Evolutionary conservation across 371 early-diverging fungal genomes (phyloP).

Genomic region (Catenaria anguillulae): DNA sequence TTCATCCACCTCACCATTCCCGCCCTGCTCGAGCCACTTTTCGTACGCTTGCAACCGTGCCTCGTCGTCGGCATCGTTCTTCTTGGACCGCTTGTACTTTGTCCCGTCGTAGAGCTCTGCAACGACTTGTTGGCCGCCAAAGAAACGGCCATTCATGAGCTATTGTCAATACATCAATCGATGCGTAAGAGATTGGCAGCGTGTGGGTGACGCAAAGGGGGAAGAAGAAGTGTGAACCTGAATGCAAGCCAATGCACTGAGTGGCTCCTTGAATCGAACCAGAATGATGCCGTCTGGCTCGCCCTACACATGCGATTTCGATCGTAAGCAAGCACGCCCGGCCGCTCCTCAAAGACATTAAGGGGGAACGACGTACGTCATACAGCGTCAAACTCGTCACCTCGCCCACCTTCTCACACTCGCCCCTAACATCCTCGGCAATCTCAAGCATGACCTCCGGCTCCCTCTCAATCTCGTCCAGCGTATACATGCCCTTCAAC

Average conservation of each 20-base stretch:
- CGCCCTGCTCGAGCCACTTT: constrained; percentile 54
- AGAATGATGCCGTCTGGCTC: constrained; percentile 71
- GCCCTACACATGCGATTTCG: constrained; percentile 8
- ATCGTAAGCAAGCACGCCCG: not conserved
- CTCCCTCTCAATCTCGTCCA: constrained; percentile 74
- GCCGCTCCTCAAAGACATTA: constrained; percentile 4
- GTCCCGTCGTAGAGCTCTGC: constrained; percentile 72
- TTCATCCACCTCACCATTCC: too few species aligned
- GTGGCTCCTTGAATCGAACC: constrained; percentile 67
- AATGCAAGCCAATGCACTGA: constrained; percentile 64
- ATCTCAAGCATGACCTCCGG: constrained; percentile 73
- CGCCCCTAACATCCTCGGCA: constrained; percentile 80
- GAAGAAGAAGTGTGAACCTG: constrained; percentile 31
- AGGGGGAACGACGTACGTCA: constrained; percentile 44
- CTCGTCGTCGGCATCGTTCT: constrained; percentile 44
- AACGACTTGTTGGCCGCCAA: constrained; percentile 66
- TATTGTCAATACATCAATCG: constrained; percentile 16
- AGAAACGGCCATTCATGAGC: constrained; percentile 80
- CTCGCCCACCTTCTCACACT: constrained; percentile 82
- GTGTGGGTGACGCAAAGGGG: not conserved
- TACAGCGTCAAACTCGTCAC: constrained; percentile 79
- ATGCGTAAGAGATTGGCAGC: too few species aligned
- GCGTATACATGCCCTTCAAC: constrained; percentile 84
- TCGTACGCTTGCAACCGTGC: constrained; percentile 60
- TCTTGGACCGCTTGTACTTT: constrained; percentile 35